phyloP scores from a whole-genome alignment of 148 eudicot species.

The Arbutus unedo region DNA sequence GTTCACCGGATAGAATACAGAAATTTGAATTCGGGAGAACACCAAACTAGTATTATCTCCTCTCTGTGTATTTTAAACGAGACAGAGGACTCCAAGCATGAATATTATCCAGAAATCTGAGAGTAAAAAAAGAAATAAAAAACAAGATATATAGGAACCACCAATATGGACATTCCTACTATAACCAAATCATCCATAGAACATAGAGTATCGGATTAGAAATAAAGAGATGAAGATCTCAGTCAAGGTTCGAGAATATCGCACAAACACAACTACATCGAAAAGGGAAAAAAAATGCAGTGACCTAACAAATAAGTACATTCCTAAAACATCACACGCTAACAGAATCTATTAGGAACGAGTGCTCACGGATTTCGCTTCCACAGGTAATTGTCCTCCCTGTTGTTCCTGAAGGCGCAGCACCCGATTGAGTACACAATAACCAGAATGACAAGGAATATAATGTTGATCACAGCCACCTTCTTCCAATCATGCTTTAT shows the following conservation, averaged over 20 bases:
- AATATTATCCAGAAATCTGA: not conserved
- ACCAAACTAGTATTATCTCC: no score
- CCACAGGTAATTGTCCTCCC: constrained; percentile 58
- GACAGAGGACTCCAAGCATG: not conserved
- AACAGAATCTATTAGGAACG: not conserved
- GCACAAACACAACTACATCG: not conserved
- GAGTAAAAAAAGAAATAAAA: not conserved
- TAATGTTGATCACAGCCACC: constrained; percentile 65
- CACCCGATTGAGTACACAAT: constrained; percentile 81
- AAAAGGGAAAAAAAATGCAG: not conserved
- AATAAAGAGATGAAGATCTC: no score
- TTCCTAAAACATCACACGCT: not conserved
- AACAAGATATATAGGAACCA: not conserved
- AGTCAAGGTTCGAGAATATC: not conserved
- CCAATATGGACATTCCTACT: no score
- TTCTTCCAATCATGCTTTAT: constrained; percentile 82
- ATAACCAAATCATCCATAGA: not conserved
- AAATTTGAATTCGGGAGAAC: no score
- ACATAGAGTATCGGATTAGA: no score
- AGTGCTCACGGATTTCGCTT: constrained; percentile 40
- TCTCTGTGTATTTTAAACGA: not conserved
- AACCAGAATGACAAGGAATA: constrained; percentile 65
- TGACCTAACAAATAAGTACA: not conserved
- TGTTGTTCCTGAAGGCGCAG: constrained; percentile 82
- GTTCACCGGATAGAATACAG: no score